Evolutionary conservation across 1,284 basidiomycete genomes (phyloP).

Genomic region (Trichosporon sp.): DNA sequence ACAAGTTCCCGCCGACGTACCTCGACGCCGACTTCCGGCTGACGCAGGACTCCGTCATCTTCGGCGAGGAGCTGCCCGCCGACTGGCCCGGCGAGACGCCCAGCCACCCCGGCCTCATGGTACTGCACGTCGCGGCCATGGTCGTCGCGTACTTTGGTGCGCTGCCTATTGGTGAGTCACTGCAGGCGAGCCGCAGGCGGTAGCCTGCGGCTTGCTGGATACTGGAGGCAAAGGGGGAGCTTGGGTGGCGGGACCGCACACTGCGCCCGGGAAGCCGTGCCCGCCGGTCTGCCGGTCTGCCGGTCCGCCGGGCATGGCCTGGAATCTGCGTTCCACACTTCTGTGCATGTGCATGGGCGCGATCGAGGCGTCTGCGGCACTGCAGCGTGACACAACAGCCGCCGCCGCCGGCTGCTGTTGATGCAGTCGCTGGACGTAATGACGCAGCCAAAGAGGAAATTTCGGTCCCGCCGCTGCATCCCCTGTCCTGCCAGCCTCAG

Average conservation of each 20-base stretch:
- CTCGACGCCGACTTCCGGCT: slow-evolving; percentile 40
- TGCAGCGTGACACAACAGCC: not conserved
- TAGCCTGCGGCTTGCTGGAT: no score
- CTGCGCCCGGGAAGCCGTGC: no score
- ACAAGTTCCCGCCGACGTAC: slow-evolving; percentile 40
- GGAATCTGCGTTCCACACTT: not conserved
- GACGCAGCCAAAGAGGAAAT: not conserved
- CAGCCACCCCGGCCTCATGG: slow-evolving; percentile 33
- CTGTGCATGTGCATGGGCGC: not conserved
- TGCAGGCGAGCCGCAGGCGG: not conserved
- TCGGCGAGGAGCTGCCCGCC: slow-evolving; percentile 39
- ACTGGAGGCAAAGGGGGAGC: no score
- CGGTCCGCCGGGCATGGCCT: not conserved
- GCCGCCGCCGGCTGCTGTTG: not conserved
- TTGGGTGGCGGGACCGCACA: not conserved
- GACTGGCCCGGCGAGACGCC: slow-evolving; percentile 31
- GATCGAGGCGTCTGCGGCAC: not conserved
- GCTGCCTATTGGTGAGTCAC: slow-evolving; percentile 38
- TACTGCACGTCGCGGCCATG: slow-evolving; percentile 33
- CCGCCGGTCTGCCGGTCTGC: not conserved
- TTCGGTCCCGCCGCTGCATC: not conserved
- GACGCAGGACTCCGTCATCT: slow-evolving; percentile 34
- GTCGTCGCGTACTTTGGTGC: slow-evolving; percentile 37
- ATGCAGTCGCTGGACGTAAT: not conserved
- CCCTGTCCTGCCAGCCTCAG: not conserved